phyloP scores from a whole-genome alignment of 1,139 yeast genomes.

The Pneumocystis murina region DNA sequence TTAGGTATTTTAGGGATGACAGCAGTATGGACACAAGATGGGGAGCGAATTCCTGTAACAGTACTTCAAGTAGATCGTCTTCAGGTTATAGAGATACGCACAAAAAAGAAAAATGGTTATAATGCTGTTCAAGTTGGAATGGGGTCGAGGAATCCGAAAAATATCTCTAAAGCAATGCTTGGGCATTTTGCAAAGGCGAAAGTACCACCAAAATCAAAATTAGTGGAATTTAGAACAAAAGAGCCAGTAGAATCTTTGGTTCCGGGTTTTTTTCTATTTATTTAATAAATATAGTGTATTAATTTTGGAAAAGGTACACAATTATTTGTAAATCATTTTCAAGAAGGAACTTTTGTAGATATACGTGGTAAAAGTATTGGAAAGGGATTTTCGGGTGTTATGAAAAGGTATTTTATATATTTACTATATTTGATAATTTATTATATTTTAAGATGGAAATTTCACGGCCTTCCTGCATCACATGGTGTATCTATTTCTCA shows the following conservation, averaged over 20 bases:
- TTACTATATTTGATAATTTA: not conserved
- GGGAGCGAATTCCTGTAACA: constrained; percentile 50
- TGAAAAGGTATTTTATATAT: constrained; percentile 58
- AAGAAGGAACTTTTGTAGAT: constrained; percentile 72
- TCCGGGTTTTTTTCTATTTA: not conserved
- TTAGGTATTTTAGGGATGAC: constrained; percentile 49
- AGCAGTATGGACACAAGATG: constrained; percentile 56
- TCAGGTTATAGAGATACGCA: constrained; percentile 66
- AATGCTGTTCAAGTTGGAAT: constrained; percentile 81
- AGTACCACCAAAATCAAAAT: constrained; percentile 66
- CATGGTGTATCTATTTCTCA: constrained; percentile 94
- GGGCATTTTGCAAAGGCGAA: constrained; percentile 71
- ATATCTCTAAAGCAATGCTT: constrained; percentile 48
- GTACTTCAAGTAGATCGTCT: constrained; percentile 75
- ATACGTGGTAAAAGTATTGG: constrained; percentile 70
- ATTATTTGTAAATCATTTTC: constrained; percentile 69
- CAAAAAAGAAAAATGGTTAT: constrained; percentile 58
- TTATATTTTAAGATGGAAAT: constrained; percentile 25
- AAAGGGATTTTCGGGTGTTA: constrained; percentile 96
- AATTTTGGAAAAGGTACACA: constrained; percentile 58
- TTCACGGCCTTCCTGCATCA: constrained; percentile 76
- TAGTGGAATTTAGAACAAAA: constrained; percentile 67
- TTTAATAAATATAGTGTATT: not conserved
- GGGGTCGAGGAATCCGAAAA: constrained; percentile 50
- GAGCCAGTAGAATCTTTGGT: constrained; percentile 24